These are phyloP conservation scores for Colletotrichum tofieldiae DNA, from an alignment of 2,329 filamentous ascomycete species.

Conservation along the genomic window DNA sequence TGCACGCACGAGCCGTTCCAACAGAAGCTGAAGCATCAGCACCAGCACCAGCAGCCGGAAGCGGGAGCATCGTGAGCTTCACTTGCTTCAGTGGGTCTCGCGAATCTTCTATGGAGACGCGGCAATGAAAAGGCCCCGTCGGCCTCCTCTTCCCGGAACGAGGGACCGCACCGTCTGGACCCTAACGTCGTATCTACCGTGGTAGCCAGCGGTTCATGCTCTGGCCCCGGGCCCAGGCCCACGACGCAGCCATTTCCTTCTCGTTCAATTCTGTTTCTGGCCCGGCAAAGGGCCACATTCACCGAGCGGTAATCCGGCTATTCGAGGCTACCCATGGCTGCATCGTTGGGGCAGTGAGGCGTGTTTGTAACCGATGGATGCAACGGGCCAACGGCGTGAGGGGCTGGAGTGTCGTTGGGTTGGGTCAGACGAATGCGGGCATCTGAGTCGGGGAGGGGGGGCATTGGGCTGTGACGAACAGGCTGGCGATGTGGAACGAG, in stretches of 20 bases:
- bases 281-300: background rate
- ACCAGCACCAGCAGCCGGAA: background rate
- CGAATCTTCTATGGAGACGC: constrained; percentile 31
- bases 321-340: constrained; percentile 23
- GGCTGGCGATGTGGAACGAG: constrained; percentile 13
- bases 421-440: background rate
- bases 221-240: background rate
- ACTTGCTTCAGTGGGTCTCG: constrained; percentile 24
- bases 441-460: background rate
- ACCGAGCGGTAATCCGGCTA: constrained; percentile 6
- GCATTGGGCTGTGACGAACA: constrained; percentile 9
- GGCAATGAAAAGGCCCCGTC: constrained; percentile 1
- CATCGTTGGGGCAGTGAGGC: background rate
- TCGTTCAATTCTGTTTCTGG: background rate
- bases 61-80: constrained; percentile 28
- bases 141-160: background rate
- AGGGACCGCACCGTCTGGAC: background rate
- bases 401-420: background rate
- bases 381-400: background rate
- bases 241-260: constrained; percentile 18
- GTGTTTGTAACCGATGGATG: background rate
- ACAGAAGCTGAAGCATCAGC: background rate
- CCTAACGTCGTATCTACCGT: background rate
- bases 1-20: constrained; percentile 5
- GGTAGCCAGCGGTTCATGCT: background rate